Evolutionary conservation across 2,329 filamentous ascomycete genomes (phyloP), one percentile per base, ranked within the genome.

Genomic region (Ploettnerulaceae sp.): DNA sequence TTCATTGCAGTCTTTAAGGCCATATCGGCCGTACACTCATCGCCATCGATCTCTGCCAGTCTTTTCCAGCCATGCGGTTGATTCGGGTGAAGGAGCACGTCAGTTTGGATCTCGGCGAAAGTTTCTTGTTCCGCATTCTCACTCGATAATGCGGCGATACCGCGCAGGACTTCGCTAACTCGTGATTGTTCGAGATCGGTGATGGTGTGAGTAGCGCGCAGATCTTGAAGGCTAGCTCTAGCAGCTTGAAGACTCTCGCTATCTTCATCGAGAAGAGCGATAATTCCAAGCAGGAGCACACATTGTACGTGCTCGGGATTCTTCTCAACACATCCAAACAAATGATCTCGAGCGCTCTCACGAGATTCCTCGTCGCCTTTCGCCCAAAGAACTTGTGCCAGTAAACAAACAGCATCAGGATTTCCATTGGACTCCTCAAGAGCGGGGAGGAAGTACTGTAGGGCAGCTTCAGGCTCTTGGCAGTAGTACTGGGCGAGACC

Each of bases 301-400:
- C 89, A 84, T 52, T 83, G 84, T 1, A 95, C 77, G 56, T 97
- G 89, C 1, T 82, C 77, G 0, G 87, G 79, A 39, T 85, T 70
- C 40, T 72, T 75, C 57, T 90, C 87, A 9, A 95, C 82, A 26
- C 86, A 82, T 11, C 82, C 82, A 59, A 95, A 91, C 1, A 98
- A 74, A 53, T 87, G 79, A 42, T 86, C 81, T 3, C 89, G 78
- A 12, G 91, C 90, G 51, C 86, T 81, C 39, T 83, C 79, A 36
- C 84, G 80, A 45, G 90, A 86, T 1, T 82, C 75, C 5, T 84
- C 79, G 0, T 82, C 81, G 7, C 87, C 89, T 54, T 88, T 89
- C 0, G 90, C 90, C 91, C 93, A 98, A 0, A 97, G 75, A 0
- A 97, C 86, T 66, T 97, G 89, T 0, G 90, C 86, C 9, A 97